Evolutionary conservation across 2,329 filamentous ascomycete species (phyloP).

Genomic region (Alternaria gansuensis): DNA sequence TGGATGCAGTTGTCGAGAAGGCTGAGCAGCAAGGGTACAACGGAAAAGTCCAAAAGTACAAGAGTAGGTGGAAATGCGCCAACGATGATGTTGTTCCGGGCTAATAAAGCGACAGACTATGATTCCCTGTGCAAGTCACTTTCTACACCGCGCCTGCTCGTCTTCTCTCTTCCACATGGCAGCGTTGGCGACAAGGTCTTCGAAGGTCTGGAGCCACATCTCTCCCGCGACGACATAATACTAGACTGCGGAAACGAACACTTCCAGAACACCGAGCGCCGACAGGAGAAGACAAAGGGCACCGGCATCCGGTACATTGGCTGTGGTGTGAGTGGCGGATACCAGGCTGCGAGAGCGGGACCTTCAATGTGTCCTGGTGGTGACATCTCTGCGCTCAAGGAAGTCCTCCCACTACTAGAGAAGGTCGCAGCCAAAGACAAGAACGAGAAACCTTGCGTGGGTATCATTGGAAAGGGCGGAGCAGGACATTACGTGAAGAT

Average conservation of each 20-base stretch:
- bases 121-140: slow-evolving; percentile 61
- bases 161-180: slow-evolving; percentile 64
- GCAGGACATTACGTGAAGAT: slow-evolving; percentile 78
- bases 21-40: slow-evolving; percentile 54
- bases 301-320: slow-evolving; percentile 72
- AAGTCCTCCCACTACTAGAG: slow-evolving; percentile 68
- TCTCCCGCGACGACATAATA: slow-evolving; percentile 70
- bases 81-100: not conserved
- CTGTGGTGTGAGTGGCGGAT: slow-evolving; percentile 73
- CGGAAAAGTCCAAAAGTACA: slow-evolving; percentile 53
- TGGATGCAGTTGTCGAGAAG: slow-evolving; percentile 56
- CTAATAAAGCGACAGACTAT: slow-evolving; percentile 55
- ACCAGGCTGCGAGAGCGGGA: slow-evolving; percentile 71
- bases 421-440: slow-evolving; percentile 70
- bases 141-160: slow-evolving; percentile 59
- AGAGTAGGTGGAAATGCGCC: slow-evolving; percentile 27
- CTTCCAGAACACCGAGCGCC: slow-evolving; percentile 69
- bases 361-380: slow-evolving; percentile 74
- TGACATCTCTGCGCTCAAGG: slow-evolving; percentile 64
- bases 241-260: slow-evolving; percentile 75
- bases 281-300: slow-evolving; percentile 65
- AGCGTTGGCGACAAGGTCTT: slow-evolving; percentile 59
- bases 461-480: slow-evolving; percentile 67
- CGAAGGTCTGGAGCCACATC: slow-evolving; percentile 58
- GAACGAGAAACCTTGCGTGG: slow-evolving; percentile 68